These are phyloP conservation scores for Wickerhamiella allomyrinae DNA, from an alignment of 805 yeast species.

Conservation along the genomic window DNA sequence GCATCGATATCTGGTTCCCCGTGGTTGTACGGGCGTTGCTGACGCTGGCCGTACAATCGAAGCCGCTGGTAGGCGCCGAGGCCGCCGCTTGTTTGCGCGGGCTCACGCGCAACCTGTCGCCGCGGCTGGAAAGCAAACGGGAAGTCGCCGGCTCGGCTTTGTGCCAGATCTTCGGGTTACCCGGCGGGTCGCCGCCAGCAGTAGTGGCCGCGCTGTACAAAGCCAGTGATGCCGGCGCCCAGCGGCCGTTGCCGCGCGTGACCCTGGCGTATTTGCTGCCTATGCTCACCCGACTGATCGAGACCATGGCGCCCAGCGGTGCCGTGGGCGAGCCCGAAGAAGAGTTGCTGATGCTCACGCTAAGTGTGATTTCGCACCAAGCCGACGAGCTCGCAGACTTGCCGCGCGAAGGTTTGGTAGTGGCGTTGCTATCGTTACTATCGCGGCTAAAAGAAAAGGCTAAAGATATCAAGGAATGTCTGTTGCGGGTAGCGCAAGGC, in stretches of 20 bases:
- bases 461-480: slow-evolving; percentile 70
- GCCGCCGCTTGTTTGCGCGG: slow-evolving; percentile 33
- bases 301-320: slow-evolving; percentile 11
- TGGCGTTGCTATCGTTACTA: slow-evolving; percentile 50
- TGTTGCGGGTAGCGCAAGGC: slow-evolving; percentile 61
- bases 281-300: slow-evolving; percentile 48
- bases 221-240: slow-evolving; percentile 60
- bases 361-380: slow-evolving; percentile 51
- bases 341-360: slow-evolving; percentile 62
- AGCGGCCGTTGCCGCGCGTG: slow-evolving; percentile 50
- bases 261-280: slow-evolving; percentile 68
- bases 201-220: slow-evolving; percentile 54
- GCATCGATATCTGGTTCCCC: slow-evolving; percentile 57
- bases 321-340: slow-evolving; percentile 34
- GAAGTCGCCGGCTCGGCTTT: slow-evolving; percentile 23
- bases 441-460: slow-evolving; percentile 56
- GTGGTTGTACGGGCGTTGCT: slow-evolving; percentile 41
- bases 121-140: slow-evolving; percentile 32
- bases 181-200: neutral
- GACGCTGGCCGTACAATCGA: slow-evolving; percentile 29
- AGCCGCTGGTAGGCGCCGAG: slow-evolving; percentile 26
- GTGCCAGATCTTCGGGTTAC: neutral
- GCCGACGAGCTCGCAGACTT: slow-evolving; percentile 36
- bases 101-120: slow-evolving; percentile 38
- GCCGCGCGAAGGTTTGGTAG: slow-evolving; percentile 54